A percentile compares a stretch with the other conserved stretches of the same genome.
phyloP scores from a whole-genome alignment of 768 basidiomycete species.

The Lactarius sp. region DNA sequence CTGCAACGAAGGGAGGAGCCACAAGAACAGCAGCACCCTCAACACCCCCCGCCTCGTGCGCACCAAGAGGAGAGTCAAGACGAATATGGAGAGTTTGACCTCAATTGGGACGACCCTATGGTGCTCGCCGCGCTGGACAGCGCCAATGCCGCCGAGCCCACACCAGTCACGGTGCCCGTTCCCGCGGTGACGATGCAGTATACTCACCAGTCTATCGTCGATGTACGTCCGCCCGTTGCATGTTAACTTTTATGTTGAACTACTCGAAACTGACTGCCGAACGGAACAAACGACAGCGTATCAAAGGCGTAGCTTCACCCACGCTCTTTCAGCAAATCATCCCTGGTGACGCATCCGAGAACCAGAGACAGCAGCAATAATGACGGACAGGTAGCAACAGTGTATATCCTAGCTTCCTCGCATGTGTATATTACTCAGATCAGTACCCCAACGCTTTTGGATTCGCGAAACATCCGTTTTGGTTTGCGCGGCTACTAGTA shows the following conservation, averaged over 20 bases:
- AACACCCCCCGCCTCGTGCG: conserved; percentile 25
- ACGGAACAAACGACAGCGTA: not conserved
- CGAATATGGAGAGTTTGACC: conserved; percentile 55
- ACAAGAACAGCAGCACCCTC: conserved; percentile 34
- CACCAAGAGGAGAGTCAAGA: conserved; percentile 75
- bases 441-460: not conserved
- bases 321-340: conserved; percentile 4
- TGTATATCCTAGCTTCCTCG: too few species aligned
- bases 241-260: not conserved
- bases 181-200: conserved; percentile 9
- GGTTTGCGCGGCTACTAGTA: not conserved
- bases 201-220: conserved; percentile 11
- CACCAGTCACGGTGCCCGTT: not conserved
- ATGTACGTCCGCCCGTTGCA: conserved; percentile 1
- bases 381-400: too few species aligned
- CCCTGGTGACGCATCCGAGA: not conserved
- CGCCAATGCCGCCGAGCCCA: not conserved
- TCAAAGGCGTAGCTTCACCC: conserved; percentile 11
- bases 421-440: too few species aligned
- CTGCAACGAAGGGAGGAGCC: conserved; percentile 33
- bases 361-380: too few species aligned
- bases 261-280: not conserved
- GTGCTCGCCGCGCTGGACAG: conserved; percentile 41
- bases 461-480: not conserved
- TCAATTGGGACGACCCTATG: conserved; percentile 59